Evolutionary conservation across 306 rosid species (phyloP), one percentile per base, ranked within the genome.

Genomic region (Carpinus viminea): DNA sequence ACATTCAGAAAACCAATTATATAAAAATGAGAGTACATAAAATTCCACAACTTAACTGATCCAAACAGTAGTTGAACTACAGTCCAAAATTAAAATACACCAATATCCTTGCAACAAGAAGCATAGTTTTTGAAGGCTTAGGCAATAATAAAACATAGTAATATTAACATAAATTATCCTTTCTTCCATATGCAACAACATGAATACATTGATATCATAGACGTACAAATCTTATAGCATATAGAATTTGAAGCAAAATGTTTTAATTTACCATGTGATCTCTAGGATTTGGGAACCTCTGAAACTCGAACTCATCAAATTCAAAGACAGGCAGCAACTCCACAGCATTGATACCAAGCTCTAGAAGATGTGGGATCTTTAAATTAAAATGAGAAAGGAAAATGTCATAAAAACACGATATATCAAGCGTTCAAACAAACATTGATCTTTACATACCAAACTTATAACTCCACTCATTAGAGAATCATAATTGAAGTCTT

Each of bases 321-420:
- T 95, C 99, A 61, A 95, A 93, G 77, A 93, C 85, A 60, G 99
- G 98, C 72, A 89, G 81, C 87, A 95, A 77, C 79, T 95, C 99
- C 76, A 95, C 91, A 24, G 98, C 97, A 86, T 93, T 95, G 88
- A 95, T 80, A 62, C 99, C 99, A 38, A 92, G 99, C 91, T 95
- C 97, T 57, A 81, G 87, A 82, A 95, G 96, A 87, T 95, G 98
- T 73, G 99, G 98, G 75, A 95, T 95, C 99, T 94, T 81, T 69
- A 31, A 85, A 76, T 68, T 60, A 55, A 77, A 81, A 73, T 31
- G 10, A 64, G 76, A 78, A 31, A 15, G 46, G 16, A 68, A 55
- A 11, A 20, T 4, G 79, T 74, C 76, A 74, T 77, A 74, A 59
- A 69, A 41, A 72, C 45, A 7, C 45, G 38, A 31, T 66, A 38